phyloP scores from a whole-genome alignment of 129 eudicot genomes.

The Helianthus tuberosus region DNA sequence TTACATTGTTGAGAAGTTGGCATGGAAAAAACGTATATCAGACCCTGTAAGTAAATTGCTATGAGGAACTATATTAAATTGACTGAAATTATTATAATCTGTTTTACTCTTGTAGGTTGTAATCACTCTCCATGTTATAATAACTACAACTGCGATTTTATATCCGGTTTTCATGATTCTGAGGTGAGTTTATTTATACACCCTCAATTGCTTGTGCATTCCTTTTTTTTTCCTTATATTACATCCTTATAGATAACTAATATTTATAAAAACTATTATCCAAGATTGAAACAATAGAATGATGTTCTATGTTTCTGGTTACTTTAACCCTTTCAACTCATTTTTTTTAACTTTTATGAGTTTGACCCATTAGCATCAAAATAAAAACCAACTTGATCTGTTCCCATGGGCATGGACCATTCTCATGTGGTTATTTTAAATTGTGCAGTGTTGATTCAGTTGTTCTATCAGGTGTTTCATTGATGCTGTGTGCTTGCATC shows the following conservation, averaged over 20 bases:
- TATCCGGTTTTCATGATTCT: slow-evolving; percentile 78
- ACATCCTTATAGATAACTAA: background rate
- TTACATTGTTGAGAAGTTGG: slow-evolving; percentile 75
- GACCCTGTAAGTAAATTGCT: slow-evolving; percentile 60
- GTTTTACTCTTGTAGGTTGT: slow-evolving; percentile 56
- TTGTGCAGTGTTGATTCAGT: slow-evolving; percentile 89
- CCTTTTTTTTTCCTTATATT: background rate
- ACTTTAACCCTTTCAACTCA: background rate
- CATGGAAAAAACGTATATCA: slow-evolving; percentile 55
- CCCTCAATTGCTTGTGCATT: slow-evolving; percentile 1
- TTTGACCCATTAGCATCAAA: background rate
- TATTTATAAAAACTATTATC: background rate
- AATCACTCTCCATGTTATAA: slow-evolving; percentile 52
- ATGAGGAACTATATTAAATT: slow-evolving; percentile 6
- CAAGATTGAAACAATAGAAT: background rate
- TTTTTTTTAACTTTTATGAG: background rate
- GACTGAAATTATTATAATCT: slow-evolving; percentile 8
- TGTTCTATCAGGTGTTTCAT: slow-evolving; percentile 73
- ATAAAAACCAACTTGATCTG: slow-evolving; percentile 3
- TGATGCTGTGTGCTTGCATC: slow-evolving; percentile 81
- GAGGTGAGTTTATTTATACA: slow-evolving; percentile 46
- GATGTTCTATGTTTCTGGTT: background rate
- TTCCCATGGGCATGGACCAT: background rate
- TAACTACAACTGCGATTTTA: slow-evolving; percentile 52
- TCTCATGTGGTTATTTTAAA: slow-evolving; percentile 11